Evolutionary conservation across 2,329 filamentous ascomycete species (phyloP).

Genomic region (Colletotrichum kahawae): DNA sequence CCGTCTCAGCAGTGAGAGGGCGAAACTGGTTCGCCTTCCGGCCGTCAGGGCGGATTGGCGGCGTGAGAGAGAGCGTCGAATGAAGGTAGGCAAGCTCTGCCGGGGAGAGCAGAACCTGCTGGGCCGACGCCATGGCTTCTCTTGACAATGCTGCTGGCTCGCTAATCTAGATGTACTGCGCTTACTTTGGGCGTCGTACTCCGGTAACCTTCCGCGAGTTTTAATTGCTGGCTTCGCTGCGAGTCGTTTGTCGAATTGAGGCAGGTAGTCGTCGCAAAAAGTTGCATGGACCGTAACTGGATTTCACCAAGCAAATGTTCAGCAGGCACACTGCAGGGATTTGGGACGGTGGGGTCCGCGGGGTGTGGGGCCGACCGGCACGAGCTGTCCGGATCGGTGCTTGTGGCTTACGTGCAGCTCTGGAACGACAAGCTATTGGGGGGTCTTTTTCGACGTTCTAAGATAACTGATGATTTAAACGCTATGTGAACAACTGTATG

Average conservation of each 20-base stretch:
- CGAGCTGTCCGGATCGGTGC: conserved; percentile 17
- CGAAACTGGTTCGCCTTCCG: conserved; percentile 86
- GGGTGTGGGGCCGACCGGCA: conserved; percentile 18
- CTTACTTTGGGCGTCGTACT: no score
- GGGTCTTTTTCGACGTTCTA: no score
- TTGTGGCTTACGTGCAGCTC: not conserved
- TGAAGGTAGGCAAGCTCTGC: conserved; percentile 97
- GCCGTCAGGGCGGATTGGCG: conserved; percentile 89
- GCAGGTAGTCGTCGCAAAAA: conserved; percentile 11
- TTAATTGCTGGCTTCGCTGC: not conserved
- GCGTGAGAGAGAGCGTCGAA: conserved; percentile 78
- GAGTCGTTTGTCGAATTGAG: not conserved
- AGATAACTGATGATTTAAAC: not conserved
- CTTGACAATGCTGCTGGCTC: not conserved
- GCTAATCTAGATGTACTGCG: not conserved
- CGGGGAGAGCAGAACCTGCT: conserved; percentile 82
- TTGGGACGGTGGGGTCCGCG: conserved; percentile 17
- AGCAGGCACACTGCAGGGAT: conserved; percentile 5
- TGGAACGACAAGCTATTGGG: not conserved
- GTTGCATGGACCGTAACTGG: not conserved
- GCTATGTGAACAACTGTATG: not conserved
- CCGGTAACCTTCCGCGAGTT: not conserved
- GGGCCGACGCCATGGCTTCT: conserved; percentile 36
- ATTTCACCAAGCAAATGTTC: conserved; percentile 3
- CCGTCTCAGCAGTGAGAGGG: conserved; percentile 86